Evolutionary conservation across 257 asterid genomes (phyloP), one percentile per base, ranked within the genome.

Genomic region (Henckelia pumila): DNA sequence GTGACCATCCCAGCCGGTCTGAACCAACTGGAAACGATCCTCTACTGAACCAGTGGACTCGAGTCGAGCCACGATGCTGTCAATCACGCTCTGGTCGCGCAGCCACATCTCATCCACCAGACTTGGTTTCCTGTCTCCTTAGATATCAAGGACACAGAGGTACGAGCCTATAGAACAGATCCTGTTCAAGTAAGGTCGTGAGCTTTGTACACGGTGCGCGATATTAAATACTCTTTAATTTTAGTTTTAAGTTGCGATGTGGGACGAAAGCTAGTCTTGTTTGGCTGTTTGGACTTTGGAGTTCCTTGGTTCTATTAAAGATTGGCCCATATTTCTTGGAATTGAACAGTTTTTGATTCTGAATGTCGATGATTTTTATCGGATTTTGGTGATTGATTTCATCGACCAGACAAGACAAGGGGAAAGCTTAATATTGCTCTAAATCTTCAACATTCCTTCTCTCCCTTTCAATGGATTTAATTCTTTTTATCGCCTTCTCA

Each of bases 381-480:
- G 52, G 6, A 1, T 40, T 13, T 47, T 47, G 19, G 6, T 47
- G 20, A 5, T 5, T 47, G 20, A 47, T 47, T 47, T 5, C 20
- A 14, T 16, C 20, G 53, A 47, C 20, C 7, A 5, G 3, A 47
- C 7, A n/a, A n/a, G n/a, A n/a, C n/a, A 2, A 16, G 21, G 8
- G 20, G 16, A 35, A 35, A 35, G 9, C 9, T 35, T 35, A 9
- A 9, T 35, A 3, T 35, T 35, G 11, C 44, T 35, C 14, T 1
- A 26, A 71, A 23, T 32, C 77, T 65, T 71, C 72, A 70, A 58
- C 52, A 75, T 75, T 64, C 68, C 29, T 63, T 53, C 67, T 35
- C 56, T 59, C 44, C 71, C 44, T 74, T 47, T 58, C 76, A 66
- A 77, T 77, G 76, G 71, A 28, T 35, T 61, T 40, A 40, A 47